Conservation (phyloP, 2,329 filamentous ascomycete genomes). For the Chaetomium sp. region DNA sequence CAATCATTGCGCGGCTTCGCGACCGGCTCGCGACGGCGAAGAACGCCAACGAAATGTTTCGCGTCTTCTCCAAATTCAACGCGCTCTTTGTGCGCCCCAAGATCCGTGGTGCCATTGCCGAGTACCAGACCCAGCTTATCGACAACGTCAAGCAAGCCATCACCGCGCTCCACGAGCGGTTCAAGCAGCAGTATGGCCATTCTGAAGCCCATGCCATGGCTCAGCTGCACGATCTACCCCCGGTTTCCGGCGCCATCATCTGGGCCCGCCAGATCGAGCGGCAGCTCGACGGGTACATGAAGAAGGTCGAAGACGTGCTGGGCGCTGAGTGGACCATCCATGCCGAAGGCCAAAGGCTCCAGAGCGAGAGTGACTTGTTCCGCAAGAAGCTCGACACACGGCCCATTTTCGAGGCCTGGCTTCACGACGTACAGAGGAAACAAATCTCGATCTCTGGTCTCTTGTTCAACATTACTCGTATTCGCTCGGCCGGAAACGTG, state of each 20-base stretch:
- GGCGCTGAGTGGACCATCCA: slow-evolving; percentile 94
- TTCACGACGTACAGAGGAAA: slow-evolving; percentile 83
- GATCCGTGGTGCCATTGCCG: slow-evolving; percentile 94
- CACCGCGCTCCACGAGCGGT: slow-evolving; percentile 87
- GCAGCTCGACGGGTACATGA: slow-evolving; percentile 95
- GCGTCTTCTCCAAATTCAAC: slow-evolving; percentile 99
- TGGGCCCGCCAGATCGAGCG: slow-evolving; percentile 97
- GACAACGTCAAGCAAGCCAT: slow-evolving; percentile 98
- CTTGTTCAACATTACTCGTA: slow-evolving; percentile 85
- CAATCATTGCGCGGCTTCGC: slow-evolving; percentile 90
- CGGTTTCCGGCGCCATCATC: slow-evolving; percentile 94
- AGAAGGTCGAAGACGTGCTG: slow-evolving; percentile 97
- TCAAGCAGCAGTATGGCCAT: slow-evolving; percentile 98
- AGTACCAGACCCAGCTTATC: slow-evolving; percentile 97
- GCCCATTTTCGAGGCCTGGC: slow-evolving; percentile 94
- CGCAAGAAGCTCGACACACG: slow-evolving; percentile 93
- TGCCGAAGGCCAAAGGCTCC: slow-evolving; percentile 90
- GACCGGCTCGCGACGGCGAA: slow-evolving; percentile 94
- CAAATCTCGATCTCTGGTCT: slow-evolving; percentile 91
- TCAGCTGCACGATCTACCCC: slow-evolving; percentile 90
- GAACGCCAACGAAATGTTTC: slow-evolving; percentile 99
- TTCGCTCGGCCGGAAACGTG: slow-evolving; percentile 85
- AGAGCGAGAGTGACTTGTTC: slow-evolving; percentile 89
- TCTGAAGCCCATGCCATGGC: slow-evolving; percentile 99
- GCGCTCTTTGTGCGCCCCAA: slow-evolving; percentile 98